phyloP scores from a whole-genome alignment of 768 basidiomycete species.

The Lactifluus volemus region DNA sequence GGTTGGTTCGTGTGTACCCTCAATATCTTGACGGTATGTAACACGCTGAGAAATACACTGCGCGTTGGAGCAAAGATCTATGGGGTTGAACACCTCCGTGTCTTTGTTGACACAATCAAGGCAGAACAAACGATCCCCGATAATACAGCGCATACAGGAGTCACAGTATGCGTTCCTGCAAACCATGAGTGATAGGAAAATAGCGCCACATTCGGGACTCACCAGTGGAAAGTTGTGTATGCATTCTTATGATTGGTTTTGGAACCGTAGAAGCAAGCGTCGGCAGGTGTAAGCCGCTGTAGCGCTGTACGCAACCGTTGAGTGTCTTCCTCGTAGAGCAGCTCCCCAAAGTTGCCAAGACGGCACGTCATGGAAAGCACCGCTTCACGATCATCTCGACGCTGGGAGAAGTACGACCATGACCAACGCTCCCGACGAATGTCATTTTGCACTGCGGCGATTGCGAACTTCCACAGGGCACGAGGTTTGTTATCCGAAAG shows the following conservation, averaged over 20 bases:
- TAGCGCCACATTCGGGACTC: not conserved
- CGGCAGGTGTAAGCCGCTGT: constrained; percentile 21
- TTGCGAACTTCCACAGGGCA: constrained; percentile 28
- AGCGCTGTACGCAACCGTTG: constrained; percentile 11
- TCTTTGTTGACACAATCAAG: constrained; percentile 25
- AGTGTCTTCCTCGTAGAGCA: constrained; percentile 17
- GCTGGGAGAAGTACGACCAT: constrained; percentile 27
- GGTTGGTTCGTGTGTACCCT: constrained; percentile 23
- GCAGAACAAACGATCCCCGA: constrained; percentile 26
- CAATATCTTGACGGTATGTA: constrained; percentile 15
- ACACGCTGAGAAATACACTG: constrained; percentile 21
- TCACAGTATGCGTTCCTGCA: constrained; percentile 21
- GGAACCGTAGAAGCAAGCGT: constrained; percentile 23
- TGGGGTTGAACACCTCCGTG: constrained; percentile 10
- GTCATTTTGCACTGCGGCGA: constrained; percentile 19
- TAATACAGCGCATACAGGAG: constrained; percentile 23
- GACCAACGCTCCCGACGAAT: constrained; percentile 23
- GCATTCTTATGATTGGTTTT: constrained; percentile 17
- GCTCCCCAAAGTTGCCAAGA: constrained; percentile 17
- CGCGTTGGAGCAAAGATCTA: constrained; percentile 26
- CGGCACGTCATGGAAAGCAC: constrained; percentile 25
- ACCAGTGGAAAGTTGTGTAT: constrained; percentile 21
- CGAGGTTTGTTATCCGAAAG: constrained; percentile 22
- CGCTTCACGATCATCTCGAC: constrained; percentile 21
- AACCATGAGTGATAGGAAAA: not conserved